These are phyloP conservation scores for Silene noctiflora DNA, from an alignment of 179 eudicot species.

Conservation along the genomic window DNA sequence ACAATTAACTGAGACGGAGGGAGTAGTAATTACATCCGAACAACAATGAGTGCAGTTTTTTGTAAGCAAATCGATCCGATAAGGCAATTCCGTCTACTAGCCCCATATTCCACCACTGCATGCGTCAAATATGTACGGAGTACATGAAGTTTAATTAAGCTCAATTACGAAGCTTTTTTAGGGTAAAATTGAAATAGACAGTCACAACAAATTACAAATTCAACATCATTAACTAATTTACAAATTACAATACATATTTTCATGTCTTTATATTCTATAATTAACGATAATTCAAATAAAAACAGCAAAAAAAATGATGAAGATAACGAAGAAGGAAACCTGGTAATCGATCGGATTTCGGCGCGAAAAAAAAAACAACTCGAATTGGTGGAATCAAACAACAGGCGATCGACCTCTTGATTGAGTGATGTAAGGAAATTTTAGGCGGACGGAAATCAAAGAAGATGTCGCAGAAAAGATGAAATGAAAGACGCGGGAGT, in stretches of 20 bases:
- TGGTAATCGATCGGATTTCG: not conserved
- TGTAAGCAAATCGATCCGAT: too few relatives aligned
- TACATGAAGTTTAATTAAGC: not conserved
- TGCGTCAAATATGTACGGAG: not conserved
- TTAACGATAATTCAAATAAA: not conserved
- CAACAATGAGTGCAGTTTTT: too few relatives aligned
- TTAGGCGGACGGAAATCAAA: not conserved
- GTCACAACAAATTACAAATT: not conserved
- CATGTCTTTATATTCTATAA: not conserved
- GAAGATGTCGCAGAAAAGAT: not conserved
- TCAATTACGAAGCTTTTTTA: not conserved
- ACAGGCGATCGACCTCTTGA: too few relatives aligned
- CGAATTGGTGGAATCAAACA: not conserved
- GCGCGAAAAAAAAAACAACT: not conserved
- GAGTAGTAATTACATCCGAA: too few relatives aligned
- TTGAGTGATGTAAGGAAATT: not conserved
- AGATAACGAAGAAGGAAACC: not conserved
- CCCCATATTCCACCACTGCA: too few relatives aligned
- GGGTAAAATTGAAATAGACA: not conserved
- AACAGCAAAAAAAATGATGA: not conserved
- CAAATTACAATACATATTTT: not conserved
- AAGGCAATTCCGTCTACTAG: too few relatives aligned
- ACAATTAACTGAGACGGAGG: too few relatives aligned
- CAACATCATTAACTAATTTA: not conserved
- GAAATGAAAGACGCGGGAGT: conserved; percentile 3